Conservation (phyloP, 148 eudicot genomes). For the Rhododendron ovatum region DNA sequence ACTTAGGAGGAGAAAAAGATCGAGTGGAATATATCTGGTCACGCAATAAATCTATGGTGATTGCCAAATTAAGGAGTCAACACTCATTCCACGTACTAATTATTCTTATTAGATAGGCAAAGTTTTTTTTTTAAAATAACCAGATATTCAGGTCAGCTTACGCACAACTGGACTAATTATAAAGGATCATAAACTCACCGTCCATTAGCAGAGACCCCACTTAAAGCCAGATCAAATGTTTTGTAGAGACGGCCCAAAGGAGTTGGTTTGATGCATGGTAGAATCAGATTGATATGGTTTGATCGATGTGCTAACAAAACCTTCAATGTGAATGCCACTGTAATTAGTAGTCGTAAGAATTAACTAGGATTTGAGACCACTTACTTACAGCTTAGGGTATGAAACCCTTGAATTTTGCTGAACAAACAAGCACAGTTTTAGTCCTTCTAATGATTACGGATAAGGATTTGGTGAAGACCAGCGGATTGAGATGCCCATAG, state of each 20-base stretch:
- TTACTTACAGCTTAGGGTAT: background rate
- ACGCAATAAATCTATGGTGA: background rate
- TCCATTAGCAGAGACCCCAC: background rate
- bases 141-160: too few relatives aligned
- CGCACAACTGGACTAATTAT: background rate
- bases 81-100: too few relatives aligned
- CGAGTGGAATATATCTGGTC: background rate
- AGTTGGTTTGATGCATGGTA: background rate
- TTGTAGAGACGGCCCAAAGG: background rate
- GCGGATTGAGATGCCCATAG: background rate
- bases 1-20: background rate
- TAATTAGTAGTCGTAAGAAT: background rate
- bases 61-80: background rate
- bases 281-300: background rate
- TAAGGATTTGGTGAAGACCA: background rate
- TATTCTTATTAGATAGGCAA: too few relatives aligned
- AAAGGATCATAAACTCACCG: too few relatives aligned
- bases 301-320: background rate
- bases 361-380: background rate
- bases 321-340: background rate
- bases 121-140: too few relatives aligned
- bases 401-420: background rate
- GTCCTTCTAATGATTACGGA: constrained; percentile 1
- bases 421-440: background rate
- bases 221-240: background rate